phyloP scores from a whole-genome alignment of 495 filamentous ascomycete species.

The Annulohypoxylon bovei region DNA sequence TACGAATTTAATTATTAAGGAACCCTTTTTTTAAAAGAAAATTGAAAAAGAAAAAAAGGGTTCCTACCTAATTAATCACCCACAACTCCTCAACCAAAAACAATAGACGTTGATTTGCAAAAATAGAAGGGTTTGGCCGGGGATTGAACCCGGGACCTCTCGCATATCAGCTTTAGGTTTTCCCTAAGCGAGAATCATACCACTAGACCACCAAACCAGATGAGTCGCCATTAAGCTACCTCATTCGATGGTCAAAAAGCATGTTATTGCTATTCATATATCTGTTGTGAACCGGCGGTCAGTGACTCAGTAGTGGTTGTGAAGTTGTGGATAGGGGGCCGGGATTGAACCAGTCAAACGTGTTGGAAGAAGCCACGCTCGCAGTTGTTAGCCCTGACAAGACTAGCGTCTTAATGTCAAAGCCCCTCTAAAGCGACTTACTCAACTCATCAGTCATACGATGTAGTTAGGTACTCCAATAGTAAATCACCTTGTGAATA shows the following conservation, averaged over 20 bases:
- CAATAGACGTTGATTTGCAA: background rate
- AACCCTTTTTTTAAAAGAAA: too few relatives aligned
- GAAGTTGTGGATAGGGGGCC: background rate
- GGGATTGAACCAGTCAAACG: background rate
- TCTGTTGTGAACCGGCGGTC: background rate
- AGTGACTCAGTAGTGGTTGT: background rate
- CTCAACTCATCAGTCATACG: background rate
- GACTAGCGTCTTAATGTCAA: background rate
- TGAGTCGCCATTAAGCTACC: background rate
- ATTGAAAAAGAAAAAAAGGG: too few relatives aligned
- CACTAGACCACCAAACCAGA: conserved; percentile 44
- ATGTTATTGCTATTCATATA: background rate
- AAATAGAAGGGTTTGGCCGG: conserved; percentile 40
- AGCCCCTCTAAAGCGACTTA: background rate
- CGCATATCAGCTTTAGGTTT: conserved; percentile 35
- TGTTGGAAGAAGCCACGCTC: background rate
- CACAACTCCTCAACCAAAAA: too few relatives aligned
- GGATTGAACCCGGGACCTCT: conserved; percentile 45
- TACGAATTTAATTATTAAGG: too few relatives aligned
- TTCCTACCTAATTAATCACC: too few relatives aligned
- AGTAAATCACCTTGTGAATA: too few relatives aligned
- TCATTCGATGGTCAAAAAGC: background rate
- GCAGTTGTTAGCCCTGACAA: background rate
- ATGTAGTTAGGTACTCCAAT: background rate
- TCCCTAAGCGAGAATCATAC: conserved; percentile 46